Evolutionary conservation across 208 protist genomes (phyloP).

Genomic region (Lotmaria passim): DNA sequence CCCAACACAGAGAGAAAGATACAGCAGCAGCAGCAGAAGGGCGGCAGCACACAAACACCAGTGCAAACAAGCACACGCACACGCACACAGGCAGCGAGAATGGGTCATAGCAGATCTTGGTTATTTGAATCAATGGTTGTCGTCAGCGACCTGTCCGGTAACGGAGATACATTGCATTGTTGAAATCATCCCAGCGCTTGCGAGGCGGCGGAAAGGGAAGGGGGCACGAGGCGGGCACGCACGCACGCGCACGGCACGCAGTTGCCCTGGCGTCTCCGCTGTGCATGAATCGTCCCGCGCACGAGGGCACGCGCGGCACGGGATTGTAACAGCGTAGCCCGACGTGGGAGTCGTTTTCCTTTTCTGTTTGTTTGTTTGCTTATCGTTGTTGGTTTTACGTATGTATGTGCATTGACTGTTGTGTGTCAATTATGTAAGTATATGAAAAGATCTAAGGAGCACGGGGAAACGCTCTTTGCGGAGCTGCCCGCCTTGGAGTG

Average conservation of each 20-base stretch:
- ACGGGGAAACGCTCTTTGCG: no score
- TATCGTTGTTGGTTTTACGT: no score
- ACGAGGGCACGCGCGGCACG: conserved; percentile 34
- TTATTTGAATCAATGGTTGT: conserved; percentile 70
- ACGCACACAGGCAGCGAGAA: not conserved
- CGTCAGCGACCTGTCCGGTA: conserved; percentile 58
- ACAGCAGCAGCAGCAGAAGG: not conserved
- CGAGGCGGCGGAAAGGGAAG: not conserved
- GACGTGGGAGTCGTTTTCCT: not conserved
- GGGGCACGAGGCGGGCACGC: not conserved
- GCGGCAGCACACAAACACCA: conserved; percentile 1
- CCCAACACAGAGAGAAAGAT: not conserved
- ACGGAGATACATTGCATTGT: conserved; percentile 47
- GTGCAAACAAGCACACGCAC: not conserved
- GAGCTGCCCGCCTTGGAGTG: no score
- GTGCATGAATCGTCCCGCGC: conserved; percentile 55
- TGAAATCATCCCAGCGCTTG: conserved; percentile 16
- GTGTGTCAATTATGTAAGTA: not conserved
- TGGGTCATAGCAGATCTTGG: conserved; percentile 84
- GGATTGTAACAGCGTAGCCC: conserved; percentile 42
- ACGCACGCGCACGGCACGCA: not conserved
- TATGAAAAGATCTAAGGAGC: not conserved
- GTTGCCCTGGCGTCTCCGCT: conserved; percentile 37
- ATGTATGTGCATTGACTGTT: no score
- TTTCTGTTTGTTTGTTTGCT: conserved; percentile 1